Evolutionary conservation across 495 filamentous ascomycete genomes (phyloP).

Genomic region (Talaromyces proteolyticus): DNA sequence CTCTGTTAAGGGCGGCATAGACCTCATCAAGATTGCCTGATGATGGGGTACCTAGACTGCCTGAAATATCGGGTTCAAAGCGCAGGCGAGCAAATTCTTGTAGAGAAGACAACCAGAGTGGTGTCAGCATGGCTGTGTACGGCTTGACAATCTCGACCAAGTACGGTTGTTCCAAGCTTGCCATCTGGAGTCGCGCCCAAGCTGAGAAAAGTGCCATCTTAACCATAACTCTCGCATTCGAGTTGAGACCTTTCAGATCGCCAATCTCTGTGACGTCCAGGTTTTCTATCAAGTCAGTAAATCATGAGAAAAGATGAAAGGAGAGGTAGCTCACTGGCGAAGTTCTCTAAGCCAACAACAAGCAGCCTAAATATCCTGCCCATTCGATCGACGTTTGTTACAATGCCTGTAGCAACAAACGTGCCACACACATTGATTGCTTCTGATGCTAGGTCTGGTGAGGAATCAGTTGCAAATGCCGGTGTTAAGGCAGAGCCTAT

Average conservation of each 20-base stretch:
- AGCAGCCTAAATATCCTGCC: slow-evolving; percentile 91
- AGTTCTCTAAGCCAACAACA: slow-evolving; percentile 87
- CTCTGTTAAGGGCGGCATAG: slow-evolving; percentile 88
- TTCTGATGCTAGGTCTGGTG: slow-evolving; percentile 88
- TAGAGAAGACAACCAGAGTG: slow-evolving; percentile 88
- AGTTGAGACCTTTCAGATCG: slow-evolving; percentile 86
- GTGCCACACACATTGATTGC: slow-evolving; percentile 97
- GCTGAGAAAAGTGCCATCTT: slow-evolving; percentile 95
- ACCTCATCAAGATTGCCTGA: slow-evolving; percentile 82
- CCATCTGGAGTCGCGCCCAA: slow-evolving; percentile 97
- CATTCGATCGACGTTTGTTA: slow-evolving; percentile 97
- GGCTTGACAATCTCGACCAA: slow-evolving; percentile 84
- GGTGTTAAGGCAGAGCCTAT: slow-evolving; percentile 95
- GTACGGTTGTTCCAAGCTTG: slow-evolving; percentile 88
- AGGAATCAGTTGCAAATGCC: slow-evolving; percentile 93
- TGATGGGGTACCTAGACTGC: slow-evolving; percentile 63
- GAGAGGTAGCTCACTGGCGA: slow-evolving; percentile 50
- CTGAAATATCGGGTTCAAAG: slow-evolving; percentile 96
- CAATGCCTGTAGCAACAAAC: slow-evolving; percentile 95
- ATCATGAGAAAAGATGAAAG: not conserved
- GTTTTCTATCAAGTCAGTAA: slow-evolving; percentile 38
- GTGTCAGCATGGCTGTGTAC: slow-evolving; percentile 80
- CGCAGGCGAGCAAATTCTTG: slow-evolving; percentile 89
- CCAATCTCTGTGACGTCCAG: slow-evolving; percentile 82
- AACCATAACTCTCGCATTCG: slow-evolving; percentile 97